Evolutionary conservation across 306 rosid species (phyloP).

Genomic region (Vachellia collinsii): DNA sequence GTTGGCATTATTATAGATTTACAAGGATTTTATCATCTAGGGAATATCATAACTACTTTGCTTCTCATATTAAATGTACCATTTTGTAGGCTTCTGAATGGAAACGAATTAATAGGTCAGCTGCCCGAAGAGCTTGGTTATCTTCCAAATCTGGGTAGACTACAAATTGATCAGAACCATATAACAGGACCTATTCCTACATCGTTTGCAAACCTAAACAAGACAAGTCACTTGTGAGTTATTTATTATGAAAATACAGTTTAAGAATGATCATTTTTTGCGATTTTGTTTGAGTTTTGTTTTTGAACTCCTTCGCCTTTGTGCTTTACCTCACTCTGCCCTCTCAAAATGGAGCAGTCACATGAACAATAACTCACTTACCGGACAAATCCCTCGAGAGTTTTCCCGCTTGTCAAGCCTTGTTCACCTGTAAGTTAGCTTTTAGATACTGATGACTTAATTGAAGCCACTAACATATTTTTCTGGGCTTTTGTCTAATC

Average conservation of each 20-base stretch:
- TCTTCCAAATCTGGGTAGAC: slow-evolving; percentile 63
- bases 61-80: slow-evolving; percentile 20
- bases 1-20: background rate
- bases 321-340: background rate
- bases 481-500: background rate
- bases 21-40: slow-evolving; percentile 1
- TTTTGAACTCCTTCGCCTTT: slow-evolving; percentile 25
- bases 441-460: slow-evolving; percentile 16
- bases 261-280: slow-evolving; percentile 21
- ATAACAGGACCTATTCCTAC: slow-evolving; percentile 78
- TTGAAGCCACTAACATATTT: slow-evolving; percentile 23
- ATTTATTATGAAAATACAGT: slow-evolving; percentile 35
- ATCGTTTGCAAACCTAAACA: slow-evolving; percentile 71
- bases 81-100: slow-evolving; percentile 75
- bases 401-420: slow-evolving; percentile 64
- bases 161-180: slow-evolving; percentile 76
- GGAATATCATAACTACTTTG: background rate
- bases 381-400: slow-evolving; percentile 80
- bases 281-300: slow-evolving; percentile 9
- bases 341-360: slow-evolving; percentile 63
- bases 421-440: slow-evolving; percentile 76
- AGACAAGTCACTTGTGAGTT: slow-evolving; percentile 73
- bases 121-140: slow-evolving; percentile 84
- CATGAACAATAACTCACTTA: slow-evolving; percentile 96
- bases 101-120: slow-evolving; percentile 75